Base-by-base conservation (phyloP, 2,329 filamentous ascomycete genomes). In the Colletotrichum filicis region DNA sequence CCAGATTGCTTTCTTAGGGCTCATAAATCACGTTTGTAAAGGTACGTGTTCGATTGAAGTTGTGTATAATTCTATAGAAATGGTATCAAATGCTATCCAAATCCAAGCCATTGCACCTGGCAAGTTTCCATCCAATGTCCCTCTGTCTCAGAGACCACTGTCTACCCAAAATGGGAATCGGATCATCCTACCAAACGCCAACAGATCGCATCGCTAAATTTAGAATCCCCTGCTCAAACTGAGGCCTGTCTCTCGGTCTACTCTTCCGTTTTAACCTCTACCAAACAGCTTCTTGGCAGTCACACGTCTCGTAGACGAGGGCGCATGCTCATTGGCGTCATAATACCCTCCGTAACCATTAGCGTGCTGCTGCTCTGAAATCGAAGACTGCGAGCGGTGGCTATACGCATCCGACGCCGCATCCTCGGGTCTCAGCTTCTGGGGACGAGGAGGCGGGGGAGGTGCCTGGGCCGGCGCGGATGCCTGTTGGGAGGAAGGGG, bases 361-460 rank as follows among this genome's bases (percentile, higher is more conserved):
- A 19, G 42, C 69, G 0, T 72, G 70, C 24, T 72, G 69, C 58
- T 62, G 65, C 56, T 72, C 74, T 1, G 62, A 35, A 2, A 28
- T 35, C n/a, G 74, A 63, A 1, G 59, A 64, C 1, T 67, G 14
- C 26, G 67, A 56, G 8, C 70, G 67, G 6, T 73, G 68, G 24
- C 42, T 42, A 42, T 68, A 69, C n/a, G 55, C 46, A 6, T 68
- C 64, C 14, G 69, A 42, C 8, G 73, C 57, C 12, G 56, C 59
- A 2, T 79, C 76, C n/a, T 78, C 75, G 0, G 76, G 37, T 35
- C 78, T 76, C 28, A 82, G 76, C 77, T 82, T 82, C 49, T 81
- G 80, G 1, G 81, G 81, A 2, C 81, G 76, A 1, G 79, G 80
- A 1, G 80, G 81, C 6, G 80, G 80, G 1, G 79, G 80, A 7